Conservation (phyloP, 495 filamentous ascomycete genomes). For the Penicillium goetzii region DNA sequence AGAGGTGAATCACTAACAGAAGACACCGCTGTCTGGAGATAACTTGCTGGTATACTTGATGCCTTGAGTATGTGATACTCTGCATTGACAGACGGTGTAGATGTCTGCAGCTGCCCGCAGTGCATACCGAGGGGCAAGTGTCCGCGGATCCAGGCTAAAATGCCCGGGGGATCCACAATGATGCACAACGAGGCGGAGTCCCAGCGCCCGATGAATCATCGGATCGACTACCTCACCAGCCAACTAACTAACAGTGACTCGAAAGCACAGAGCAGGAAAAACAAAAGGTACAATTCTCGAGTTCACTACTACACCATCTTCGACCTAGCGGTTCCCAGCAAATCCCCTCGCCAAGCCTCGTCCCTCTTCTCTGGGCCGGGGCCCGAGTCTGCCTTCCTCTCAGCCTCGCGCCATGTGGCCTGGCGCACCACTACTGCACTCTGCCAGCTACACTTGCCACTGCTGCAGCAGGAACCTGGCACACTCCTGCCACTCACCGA, state of each 20-base stretch:
- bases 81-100: conserved; percentile 10
- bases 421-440: not conserved
- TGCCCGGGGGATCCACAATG: conserved; percentile 8
- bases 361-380: not conserved
- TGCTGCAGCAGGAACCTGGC: too few relatives aligned
- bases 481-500: conserved; percentile 19
- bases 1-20: not conserved
- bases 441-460: too few relatives aligned
- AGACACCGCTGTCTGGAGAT: not conserved
- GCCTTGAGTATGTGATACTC: not conserved
- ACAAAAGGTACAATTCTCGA: too few relatives aligned
- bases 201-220: conserved; percentile 19
- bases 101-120: not conserved
- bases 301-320: not conserved
- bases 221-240: not conserved
- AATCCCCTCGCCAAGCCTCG: conserved; percentile 1
- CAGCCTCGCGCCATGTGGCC: conserved; percentile 22
- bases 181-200: conserved; percentile 15
- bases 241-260: not conserved
- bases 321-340: not conserved
- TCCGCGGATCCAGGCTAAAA: not conserved
- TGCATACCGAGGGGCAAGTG: not conserved
- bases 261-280: too few relatives aligned
- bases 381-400: conserved; percentile 4
- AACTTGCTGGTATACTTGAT: not conserved